Evolutionary conservation across 257 asterid species (phyloP), one percentile per base, ranked within the genome.

Genomic region (Capsicum pubescens): DNA sequence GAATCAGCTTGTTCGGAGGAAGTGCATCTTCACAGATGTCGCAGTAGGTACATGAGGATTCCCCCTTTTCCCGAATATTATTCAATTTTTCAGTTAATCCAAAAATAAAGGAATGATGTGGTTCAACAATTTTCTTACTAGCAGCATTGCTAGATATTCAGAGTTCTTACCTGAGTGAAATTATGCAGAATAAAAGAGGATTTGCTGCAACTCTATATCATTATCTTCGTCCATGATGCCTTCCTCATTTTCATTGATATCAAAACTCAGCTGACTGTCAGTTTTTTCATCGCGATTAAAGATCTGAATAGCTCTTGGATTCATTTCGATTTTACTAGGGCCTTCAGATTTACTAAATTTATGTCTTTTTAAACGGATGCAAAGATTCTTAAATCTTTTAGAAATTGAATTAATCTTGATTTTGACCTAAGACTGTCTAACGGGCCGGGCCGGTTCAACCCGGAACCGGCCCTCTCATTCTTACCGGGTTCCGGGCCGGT

Each of bases 1-100:
- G 55, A 12, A 8, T 5, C 46, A 79, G 17, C 3, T n/a, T 44
- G 1, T 39, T 32, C 1, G 67, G 11, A 4, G 86, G 78, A 59
- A 66, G 57, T 5, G 81, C 72, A 35, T 86, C 86, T 9, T 46
- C 57, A 36, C 88, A 86, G 1, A 86, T 83, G 14, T 56, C 64
- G 52, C 88, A 86, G 4, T 14, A 83, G 4, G 11, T 2, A 8
- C 46, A 13, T 2, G 88, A 83, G 13, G 86, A 7, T 44, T 64
- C 84, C n/a, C 88, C 86, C 15, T 1, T 54, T 56, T 42, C 76
- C 15, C 0, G 15, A 8, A 0, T 46, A n/a, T 39, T 39, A 0
- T 32, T 67, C 63, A 26, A 26, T 26, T 26, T 3, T 7, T 2
- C 11, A 26, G 26, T 21, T 21, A 39, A 63, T 0, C 39, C 39